A percentile compares a stretch with the other conserved stretches of the same genome.
Evolutionary conservation across 192 early-diverging fungal genomes (phyloP).

Genomic region (Linnemannia elongata): DNA sequence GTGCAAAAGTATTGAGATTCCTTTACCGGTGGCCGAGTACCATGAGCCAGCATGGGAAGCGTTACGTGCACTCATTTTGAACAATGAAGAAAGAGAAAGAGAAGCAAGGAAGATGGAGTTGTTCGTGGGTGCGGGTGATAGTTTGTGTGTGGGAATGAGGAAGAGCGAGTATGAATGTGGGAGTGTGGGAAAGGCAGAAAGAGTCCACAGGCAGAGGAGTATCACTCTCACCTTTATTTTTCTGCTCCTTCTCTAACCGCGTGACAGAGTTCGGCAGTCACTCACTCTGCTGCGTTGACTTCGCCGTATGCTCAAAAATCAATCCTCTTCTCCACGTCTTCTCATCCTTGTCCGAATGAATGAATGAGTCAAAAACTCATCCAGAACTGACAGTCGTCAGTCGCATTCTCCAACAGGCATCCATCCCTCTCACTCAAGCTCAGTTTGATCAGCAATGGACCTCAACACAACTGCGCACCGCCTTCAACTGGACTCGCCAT

Average conservation of each 20-base stretch:
- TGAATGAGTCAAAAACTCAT: conserved; percentile 31
- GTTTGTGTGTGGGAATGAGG: neutral
- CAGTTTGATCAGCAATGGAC: conserved; percentile 49
- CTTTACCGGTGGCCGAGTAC: conserved; percentile 68
- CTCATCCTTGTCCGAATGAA: conserved; percentile 2
- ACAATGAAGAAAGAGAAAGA: neutral
- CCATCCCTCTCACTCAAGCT: neutral
- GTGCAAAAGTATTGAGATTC: neutral
- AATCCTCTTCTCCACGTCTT: neutral
- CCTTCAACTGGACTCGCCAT: conserved; percentile 48
- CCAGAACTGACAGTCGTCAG: conserved; percentile 33
- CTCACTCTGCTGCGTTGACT: neutral
- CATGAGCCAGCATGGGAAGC: conserved; percentile 81
- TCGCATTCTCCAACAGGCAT: conserved; percentile 34
- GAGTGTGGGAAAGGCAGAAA: neutral
- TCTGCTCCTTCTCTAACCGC: neutral
- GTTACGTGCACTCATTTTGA: conserved; percentile 47
- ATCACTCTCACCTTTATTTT: neutral
- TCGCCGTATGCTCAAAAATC: neutral
- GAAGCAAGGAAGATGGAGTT: neutral
- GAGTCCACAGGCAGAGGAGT: neutral
- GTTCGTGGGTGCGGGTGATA: neutral
- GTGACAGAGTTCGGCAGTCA: neutral
- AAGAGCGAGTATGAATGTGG: neutral
- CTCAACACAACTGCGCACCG: conserved; percentile 8